Evolutionary conservation across 2,329 filamentous ascomycete species (phyloP), one percentile per base, ranked within the genome.

Genomic region (Cladosporium colombiae): DNA sequence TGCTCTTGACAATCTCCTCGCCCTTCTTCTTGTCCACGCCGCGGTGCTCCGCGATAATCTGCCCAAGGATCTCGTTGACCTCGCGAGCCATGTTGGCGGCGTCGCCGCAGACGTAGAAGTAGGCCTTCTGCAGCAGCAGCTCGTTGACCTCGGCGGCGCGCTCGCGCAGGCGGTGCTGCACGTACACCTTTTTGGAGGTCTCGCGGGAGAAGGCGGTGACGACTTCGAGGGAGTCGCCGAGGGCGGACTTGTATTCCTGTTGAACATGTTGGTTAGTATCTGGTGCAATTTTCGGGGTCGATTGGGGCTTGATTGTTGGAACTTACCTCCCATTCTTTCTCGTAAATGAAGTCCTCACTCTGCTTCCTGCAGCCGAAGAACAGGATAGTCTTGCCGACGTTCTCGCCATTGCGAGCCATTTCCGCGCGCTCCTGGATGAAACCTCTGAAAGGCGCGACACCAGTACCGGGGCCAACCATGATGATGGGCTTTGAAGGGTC

Each of bases 21-120:
- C 88, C 95, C 85, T 97, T 97, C 69, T 89, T 84, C 74, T 94
- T 90, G 1, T 92, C 84, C 66, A 98, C 85, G 60, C 90, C 90
- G 63, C 95, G 87, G 78, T 96, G 86, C 76, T 93, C 88, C 29
- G 93, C 85, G 72, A 99, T 89, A 75, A 98, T 96, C 77, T 96
- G 89, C 29, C 85, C 90, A 52, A 99, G 84, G n/a, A 92, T 88
- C 27, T 89, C 84, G 78, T 96, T 77, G 35, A 81, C 79, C 70
- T 81, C 80, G 33, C 78, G 73, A 16, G 80, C 79, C 79, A 84
- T 97, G 82, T 97, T 93, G 65, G 95, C 91, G 0, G 96, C 96
- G 77, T 99, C 95, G 81, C 95, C 95, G 74, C 96, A 99, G 66
- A 99, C 94, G 78, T 99, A 99, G 78, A 99, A 93, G 81, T 95